Base-by-base conservation (phyloP, 495 filamentous ascomycete genomes). In the Articulospora tetracladia region DNA sequence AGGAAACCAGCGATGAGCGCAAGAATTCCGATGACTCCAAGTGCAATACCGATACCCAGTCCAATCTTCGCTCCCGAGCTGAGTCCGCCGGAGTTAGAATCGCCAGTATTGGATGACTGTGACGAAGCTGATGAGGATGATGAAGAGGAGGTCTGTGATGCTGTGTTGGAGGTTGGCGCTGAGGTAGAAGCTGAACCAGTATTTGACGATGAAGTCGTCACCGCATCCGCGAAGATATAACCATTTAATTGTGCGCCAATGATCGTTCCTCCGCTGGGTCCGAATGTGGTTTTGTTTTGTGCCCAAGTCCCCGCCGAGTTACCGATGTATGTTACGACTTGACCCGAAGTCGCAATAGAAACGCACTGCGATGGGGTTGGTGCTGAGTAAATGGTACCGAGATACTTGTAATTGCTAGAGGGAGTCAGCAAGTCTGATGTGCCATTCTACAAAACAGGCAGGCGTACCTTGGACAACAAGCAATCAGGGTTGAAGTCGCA, bases 381-480 rank as follows among this genome's bases (percentile, higher is more conserved):
- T 53, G 22, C 28, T 15, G 25, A 28, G 50, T 28, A 28, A n/a
- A 53, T 53, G 1, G 50, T 53, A 4, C 28, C 28, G 4, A 28
- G 24, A 53, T 17, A 53, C 3, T 26, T 30, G 28, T 53, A 53
- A 4, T 25, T 25, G 15, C 50, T 53, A 50, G 22, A 53, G 7
- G 3, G 39, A 44, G 15, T 44, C 17, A 44, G 39, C n/a, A 32
- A 32, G 39, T 7, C 22, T 19, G 25, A 8, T 24, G 17, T 30
- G 25, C 25, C 17, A 3, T 53, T 19, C 12, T 7, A 1, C 25
- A 15, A 11, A 17, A 15, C 26, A 11, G 15, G 22, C 30, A 19
- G 22, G 25, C 57, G 7, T 27, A 53, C 57, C 47, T 53, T 39
- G 57, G 57, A 27, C 57, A 59, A 34, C 57, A 59, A 11, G 57